Evolutionary conservation across 495 filamentous ascomycete species (phyloP), one percentile per base, ranked within the genome.

Genomic region (Copromyces sp.): DNA sequence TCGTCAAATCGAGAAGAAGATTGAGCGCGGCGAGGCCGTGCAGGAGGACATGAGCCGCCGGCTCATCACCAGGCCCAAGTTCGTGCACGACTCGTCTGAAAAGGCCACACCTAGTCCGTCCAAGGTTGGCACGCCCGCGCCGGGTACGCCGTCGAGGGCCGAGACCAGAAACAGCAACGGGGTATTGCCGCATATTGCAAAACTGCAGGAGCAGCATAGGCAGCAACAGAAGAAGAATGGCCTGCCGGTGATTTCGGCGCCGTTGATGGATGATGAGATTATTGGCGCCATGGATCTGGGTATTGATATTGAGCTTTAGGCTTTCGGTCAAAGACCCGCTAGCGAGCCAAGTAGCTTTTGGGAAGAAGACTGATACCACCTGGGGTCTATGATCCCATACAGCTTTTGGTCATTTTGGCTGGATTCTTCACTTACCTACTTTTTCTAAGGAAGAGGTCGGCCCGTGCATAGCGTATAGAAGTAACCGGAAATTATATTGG

Each of bases 211-310:
- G 75, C 87, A 89, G 82, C 87, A 89, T 81, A 86, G 86, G 74
- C 81, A 81, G 37, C 77, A 80, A 69, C 86, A 88, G 74, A 65
- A 37, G 53, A 85, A 83, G 74, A 88, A 85, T 41, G 90, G 90
- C 8, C 81, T 92, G 72, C 86, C 88, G 1, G 86, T 87, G 42
- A 90, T 94, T 72, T 86, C 89, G 68, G 88, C 90, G 77, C 89
- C 90, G 24, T 87, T 94, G 70, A 91, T 89, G 82, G 92, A 94
- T 71, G 93, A 96, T 75, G 93, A 95, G 78, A 91, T 94, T 74
- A 93, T 96, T 77, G 93, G 90, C 0, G 87, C 90, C 16, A 81
- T 95, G 79, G 93, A 95, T 80, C 80, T 96, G 73, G 93, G 91
- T 12, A 92, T 95, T 76, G 93, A 95, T 71, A 89, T 93, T 72